A percentile compares a stretch with the other conserved stretches of the same genome.
Conservation (phyloP, 768 basidiomycete species). For the Calocera viscosa region DNA sequence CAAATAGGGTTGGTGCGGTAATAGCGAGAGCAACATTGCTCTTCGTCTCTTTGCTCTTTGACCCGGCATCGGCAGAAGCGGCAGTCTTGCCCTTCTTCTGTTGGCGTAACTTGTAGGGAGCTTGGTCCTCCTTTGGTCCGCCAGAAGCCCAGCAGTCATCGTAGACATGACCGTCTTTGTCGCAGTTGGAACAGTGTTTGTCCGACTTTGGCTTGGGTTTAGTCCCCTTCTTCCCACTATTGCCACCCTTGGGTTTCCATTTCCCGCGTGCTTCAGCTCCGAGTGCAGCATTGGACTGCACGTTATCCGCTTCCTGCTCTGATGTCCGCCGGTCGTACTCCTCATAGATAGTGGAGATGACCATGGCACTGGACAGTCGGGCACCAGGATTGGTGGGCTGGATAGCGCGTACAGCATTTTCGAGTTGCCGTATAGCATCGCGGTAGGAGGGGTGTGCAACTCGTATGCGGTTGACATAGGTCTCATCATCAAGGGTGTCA, state of each 20-base stretch:
- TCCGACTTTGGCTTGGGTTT: background rate
- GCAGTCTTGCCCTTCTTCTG: background rate
- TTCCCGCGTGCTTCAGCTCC: background rate
- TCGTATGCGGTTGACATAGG: background rate
- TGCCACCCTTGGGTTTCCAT: background rate
- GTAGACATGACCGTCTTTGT: background rate
- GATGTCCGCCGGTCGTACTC: background rate
- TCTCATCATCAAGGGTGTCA: background rate
- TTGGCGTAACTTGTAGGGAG: background rate
- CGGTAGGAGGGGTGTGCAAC: background rate
- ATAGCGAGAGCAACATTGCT: background rate
- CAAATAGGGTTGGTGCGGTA: background rate
- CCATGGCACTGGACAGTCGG: background rate
- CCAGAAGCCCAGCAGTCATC: background rate
- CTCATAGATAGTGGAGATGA: background rate
- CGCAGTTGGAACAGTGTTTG: background rate
- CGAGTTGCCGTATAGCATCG: background rate
- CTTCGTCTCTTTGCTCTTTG: background rate
- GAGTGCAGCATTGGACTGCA: background rate
- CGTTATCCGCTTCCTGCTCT: background rate
- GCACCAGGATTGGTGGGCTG: background rate
- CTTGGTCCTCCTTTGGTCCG: background rate
- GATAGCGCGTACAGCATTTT: background rate
- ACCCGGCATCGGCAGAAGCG: background rate
- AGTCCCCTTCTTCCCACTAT: background rate